Evolutionary conservation across 1,284 basidiomycete species (phyloP).

Genomic region (Cystobasidiaceae sp.): DNA sequence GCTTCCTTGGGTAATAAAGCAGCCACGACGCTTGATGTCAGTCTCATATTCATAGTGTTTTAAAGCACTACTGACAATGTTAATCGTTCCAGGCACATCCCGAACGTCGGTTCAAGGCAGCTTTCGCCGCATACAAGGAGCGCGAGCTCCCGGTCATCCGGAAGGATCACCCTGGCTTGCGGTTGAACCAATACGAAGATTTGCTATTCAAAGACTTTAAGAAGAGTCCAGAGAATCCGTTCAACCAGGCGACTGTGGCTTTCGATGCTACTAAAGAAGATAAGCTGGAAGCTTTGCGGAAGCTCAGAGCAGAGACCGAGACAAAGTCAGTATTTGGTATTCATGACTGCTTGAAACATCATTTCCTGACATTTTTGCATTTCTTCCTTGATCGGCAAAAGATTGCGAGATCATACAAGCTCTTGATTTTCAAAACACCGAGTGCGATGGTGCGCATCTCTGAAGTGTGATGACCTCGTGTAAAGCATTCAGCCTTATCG

Average conservation of each 20-base stretch:
- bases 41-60: not conserved
- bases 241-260: constrained; percentile 53
- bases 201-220: constrained; percentile 59
- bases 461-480: too few species aligned
- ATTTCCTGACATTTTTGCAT: not conserved
- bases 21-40: constrained; percentile 34
- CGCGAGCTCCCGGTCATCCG: constrained; percentile 72
- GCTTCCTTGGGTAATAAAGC: constrained; percentile 57
- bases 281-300: constrained; percentile 63
- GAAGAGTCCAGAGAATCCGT: constrained; percentile 52
- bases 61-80: not conserved
- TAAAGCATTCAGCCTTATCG: too few species aligned
- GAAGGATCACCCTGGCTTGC: constrained; percentile 53
- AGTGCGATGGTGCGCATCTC: too few species aligned
- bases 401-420: not conserved
- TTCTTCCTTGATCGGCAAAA: not conserved
- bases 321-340: constrained; percentile 32
- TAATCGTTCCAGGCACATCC: constrained; percentile 65
- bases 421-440: too few species aligned
- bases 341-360: too few species aligned
- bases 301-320: constrained; percentile 43
- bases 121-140: constrained; percentile 88
- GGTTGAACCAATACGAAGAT: constrained; percentile 74
- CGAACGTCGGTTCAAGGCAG: constrained; percentile 88
- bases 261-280: constrained; percentile 81